A percentile compares a stretch with the other conserved stretches of the same genome.
Evolutionary conservation across 345 rosid genomes (phyloP).

Genomic region (Brassica rapa): DNA sequence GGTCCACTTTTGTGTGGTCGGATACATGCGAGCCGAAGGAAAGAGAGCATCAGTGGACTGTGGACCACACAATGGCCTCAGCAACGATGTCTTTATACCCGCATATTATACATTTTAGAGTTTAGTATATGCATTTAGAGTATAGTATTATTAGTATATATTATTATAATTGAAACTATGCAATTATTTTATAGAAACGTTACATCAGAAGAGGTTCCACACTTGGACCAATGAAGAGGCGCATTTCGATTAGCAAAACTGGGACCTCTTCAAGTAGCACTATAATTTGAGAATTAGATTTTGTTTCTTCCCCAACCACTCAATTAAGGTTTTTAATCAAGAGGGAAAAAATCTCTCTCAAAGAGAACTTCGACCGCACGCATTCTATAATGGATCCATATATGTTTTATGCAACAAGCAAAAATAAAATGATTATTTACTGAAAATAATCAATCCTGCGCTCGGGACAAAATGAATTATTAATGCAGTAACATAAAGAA

Average conservation of each 20-base stretch:
- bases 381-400: background rate
- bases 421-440: background rate
- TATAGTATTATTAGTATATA: background rate
- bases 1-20: constrained; percentile 36
- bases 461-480: background rate
- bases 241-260: constrained; percentile 20
- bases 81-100: constrained; percentile 33
- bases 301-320: constrained; percentile 38
- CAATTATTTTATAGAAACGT: constrained; percentile 23
- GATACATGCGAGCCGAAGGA: constrained; percentile 22
- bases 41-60: constrained; percentile 29
- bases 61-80: constrained; percentile 36
- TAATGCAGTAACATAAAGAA: background rate
- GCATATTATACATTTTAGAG: constrained; percentile 11
- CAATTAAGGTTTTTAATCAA: constrained; percentile 3
- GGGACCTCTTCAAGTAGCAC: constrained; percentile 24
- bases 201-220: constrained; percentile 33
- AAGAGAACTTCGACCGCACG: constrained; percentile 8
- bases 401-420: background rate
- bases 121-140: background rate
- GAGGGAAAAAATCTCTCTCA: background rate
- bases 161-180: constrained; percentile 6
- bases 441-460: background rate
- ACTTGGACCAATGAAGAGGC: constrained; percentile 39
- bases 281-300: constrained; percentile 29